phyloP scores from a whole-genome alignment of 352 stramenopile species.

The Phytophthora litchii region DNA sequence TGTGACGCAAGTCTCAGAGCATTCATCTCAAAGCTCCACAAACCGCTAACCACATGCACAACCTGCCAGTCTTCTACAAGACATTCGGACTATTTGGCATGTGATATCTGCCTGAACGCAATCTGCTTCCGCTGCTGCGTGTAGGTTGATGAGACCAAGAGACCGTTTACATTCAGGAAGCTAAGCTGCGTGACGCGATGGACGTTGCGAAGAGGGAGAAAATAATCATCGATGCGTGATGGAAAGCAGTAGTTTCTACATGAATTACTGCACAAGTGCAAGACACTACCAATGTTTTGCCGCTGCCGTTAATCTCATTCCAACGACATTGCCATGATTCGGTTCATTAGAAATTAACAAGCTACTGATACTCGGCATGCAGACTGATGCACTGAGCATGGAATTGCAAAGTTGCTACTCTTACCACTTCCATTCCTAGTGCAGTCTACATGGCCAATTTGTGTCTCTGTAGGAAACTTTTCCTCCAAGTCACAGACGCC shows the following conservation, averaged over 20 bases:
- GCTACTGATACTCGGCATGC: background rate
- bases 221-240: too few relatives aligned
- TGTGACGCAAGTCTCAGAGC: slow-evolving; percentile 38
- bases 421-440: background rate
- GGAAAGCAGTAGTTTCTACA: too few relatives aligned
- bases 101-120: slow-evolving; percentile 16
- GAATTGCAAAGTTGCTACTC: background rate
- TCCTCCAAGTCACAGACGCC: slow-evolving; percentile 35
- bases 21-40: slow-evolving; percentile 13
- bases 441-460: slow-evolving; percentile 27
- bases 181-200: slow-evolving; percentile 16
- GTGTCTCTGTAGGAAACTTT: slow-evolving; percentile 41
- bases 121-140: slow-evolving; percentile 39
- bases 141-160: slow-evolving; percentile 19
- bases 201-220: slow-evolving; percentile 22
- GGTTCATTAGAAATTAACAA: too few relatives aligned
- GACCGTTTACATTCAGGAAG: slow-evolving; percentile 29
- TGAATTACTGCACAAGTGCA: too few relatives aligned
- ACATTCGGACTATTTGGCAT: slow-evolving; percentile 20
- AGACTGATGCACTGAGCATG: too few relatives aligned
- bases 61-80: slow-evolving; percentile 29
- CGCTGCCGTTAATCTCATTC: too few relatives aligned
- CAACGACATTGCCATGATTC: too few relatives aligned
- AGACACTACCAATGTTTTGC: too few relatives aligned
- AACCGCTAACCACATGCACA: slow-evolving; percentile 17